Evolutionary conservation across 2,329 filamentous ascomycete species (phyloP).

Genomic region (Phaeoacremonium minimum): DNA sequence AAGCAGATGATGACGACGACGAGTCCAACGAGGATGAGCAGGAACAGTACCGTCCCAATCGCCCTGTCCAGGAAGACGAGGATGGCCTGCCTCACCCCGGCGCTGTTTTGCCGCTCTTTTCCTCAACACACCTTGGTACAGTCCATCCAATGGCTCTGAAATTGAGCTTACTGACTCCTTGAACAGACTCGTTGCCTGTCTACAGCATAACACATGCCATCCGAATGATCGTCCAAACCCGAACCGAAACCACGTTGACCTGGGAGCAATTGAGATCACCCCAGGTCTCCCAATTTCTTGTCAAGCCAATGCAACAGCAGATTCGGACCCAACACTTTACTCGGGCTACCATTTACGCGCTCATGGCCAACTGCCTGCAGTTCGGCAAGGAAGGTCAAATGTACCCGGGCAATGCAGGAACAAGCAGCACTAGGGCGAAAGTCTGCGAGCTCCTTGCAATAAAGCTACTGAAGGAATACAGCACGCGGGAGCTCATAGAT

Average conservation of each 20-base stretch:
- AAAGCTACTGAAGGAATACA: conserved; percentile 84
- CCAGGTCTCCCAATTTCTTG: conserved; percentile 89
- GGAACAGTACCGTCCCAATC: conserved; percentile 14
- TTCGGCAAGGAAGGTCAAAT: conserved; percentile 83
- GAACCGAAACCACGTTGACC: conserved; percentile 85
- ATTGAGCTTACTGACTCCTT: no score
- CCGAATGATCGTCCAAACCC: conserved; percentile 74
- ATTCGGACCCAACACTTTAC: conserved; percentile 81
- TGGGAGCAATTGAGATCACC: conserved; percentile 97
- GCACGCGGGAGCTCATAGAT: conserved; percentile 85
- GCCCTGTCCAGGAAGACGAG: conserved; percentile 29
- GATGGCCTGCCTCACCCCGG: conserved; percentile 19
- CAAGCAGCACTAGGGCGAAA: conserved; percentile 77
- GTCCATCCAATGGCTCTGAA: background rate
- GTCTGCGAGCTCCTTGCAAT: conserved; percentile 89
- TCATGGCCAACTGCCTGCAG: conserved; percentile 91
- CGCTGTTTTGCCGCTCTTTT: conserved; percentile 70
- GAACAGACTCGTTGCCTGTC: conserved; percentile 74
- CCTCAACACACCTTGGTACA: conserved; percentile 70
- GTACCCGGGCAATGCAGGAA: conserved; percentile 79
- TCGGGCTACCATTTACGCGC: conserved; percentile 78
- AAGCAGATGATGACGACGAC: conserved; percentile 52
- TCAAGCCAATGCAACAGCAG: conserved; percentile 92
- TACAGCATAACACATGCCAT: conserved; percentile 90
- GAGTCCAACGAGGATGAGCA: conserved; percentile 35